Base-by-base conservation (phyloP, 441 rosid species). In the Erodium chrysanthum region DNA sequence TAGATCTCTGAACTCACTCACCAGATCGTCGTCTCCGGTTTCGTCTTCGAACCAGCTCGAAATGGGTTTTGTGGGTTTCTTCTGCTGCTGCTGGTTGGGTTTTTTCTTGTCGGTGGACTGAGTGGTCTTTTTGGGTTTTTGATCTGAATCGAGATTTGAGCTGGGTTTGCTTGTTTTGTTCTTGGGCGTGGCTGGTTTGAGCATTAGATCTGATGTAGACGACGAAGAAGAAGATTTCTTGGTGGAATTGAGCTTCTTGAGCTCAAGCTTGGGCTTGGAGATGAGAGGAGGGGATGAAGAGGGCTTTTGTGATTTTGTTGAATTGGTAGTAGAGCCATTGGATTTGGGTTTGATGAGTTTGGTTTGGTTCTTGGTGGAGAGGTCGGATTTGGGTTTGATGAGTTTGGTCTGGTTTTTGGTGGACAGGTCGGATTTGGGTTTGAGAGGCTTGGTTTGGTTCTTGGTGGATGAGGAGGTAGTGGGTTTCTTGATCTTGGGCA, bases 1-100 rank as follows among this genome's bases (percentile, higher is more conserved):
- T 2, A 94, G 87, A 72, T 86, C 86, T 80, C 94, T 84, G 78
- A 89, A 86, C 70, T 86, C 96, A 0, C 79, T 22, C 0, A 86
- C 86, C 37, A 91, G 77, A 71, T 89, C 96, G 15, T 82, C 82
- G 8, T 85, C 89, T 20, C 83, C 84, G 0, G 74, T 90, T 60
- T 83, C 77, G 17, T 88, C 90, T 35, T 35, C 40, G 2, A 87
- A 61, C 98, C 89, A 88, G 65, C 75, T 80, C 0, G 90, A 60
- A 60, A 66, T 66, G 71, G 21, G 77, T 18, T 40, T 71, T 61
- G 25, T 61, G 37, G 50, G 69, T 44, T 44, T 44, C 40, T 35
- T 35, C 40, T 35, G 40, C 7, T 35, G 50, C 0, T 44, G 50
- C n/a, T 44, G 48, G 48, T 10, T 42, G 48, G 48, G n/a, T 42